Evolutionary conservation across 345 rosid species (phyloP).

Genomic region (Raphanus raphanistrum): DNA sequence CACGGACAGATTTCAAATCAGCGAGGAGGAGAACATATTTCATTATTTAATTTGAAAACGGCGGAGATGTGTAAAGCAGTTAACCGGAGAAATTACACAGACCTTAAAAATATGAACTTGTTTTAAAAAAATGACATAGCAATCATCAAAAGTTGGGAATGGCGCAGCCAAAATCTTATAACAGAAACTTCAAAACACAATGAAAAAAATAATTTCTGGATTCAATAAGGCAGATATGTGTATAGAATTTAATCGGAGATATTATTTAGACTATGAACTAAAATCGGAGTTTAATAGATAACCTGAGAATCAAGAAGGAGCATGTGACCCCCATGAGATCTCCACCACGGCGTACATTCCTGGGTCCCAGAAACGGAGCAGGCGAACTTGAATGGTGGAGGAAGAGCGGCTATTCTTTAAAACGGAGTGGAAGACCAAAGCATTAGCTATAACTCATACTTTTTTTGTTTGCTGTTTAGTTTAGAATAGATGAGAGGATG

Average conservation of each 20-base stretch:
- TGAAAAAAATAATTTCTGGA: neutral
- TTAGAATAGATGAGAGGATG: neutral
- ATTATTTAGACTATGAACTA: no score
- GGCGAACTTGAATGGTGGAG: neutral
- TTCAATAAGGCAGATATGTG: neutral
- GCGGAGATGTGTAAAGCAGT: neutral
- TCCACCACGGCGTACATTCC: no score
- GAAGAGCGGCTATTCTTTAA: neutral
- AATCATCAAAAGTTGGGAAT: neutral
- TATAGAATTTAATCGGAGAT: neutral
- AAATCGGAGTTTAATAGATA: no score
- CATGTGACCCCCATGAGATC: no score
- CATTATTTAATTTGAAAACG: neutral
- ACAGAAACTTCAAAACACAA: neutral
- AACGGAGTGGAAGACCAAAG: neutral
- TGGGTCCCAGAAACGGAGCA: neutral
- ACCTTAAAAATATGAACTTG: no score
- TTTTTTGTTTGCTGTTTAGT: neutral
- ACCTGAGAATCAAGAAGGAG: no score
- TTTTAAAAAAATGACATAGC: neutral
- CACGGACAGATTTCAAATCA: neutral
- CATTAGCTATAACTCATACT: neutral
- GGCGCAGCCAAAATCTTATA: neutral
- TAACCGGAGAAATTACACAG: no score
- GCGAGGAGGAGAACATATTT: neutral